These are phyloP conservation scores for Cicer chorassanicum DNA, from an alignment of 306 rosid genomes.

Conservation along the genomic window DNA sequence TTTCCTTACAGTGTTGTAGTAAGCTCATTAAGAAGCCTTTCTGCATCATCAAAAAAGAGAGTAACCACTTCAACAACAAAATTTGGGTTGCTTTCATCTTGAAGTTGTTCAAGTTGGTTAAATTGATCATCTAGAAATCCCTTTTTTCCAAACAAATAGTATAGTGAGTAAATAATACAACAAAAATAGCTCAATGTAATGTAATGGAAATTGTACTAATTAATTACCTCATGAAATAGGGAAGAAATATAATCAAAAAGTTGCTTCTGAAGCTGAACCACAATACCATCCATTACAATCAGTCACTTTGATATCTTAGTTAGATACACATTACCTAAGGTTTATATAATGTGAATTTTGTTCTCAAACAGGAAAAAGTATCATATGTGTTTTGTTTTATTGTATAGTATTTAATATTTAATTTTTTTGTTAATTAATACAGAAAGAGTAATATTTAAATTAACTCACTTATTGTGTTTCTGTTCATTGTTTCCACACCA, in stretches of 20 bases:
- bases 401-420: background rate
- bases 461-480: conserved; percentile 40
- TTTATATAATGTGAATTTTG: conserved; percentile 40
- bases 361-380: conserved; percentile 32
- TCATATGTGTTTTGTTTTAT: conserved; percentile 10
- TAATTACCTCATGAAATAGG: conserved; percentile 75
- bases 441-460: conserved; percentile 35
- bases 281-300: conserved; percentile 56
- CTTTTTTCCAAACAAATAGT: conserved; percentile 44
- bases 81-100: conserved; percentile 86
- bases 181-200: background rate
- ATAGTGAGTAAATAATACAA: background rate
- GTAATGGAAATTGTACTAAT: conserved; percentile 7
- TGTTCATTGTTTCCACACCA: conserved; percentile 45
- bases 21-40: conserved; percentile 73
- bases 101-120: conserved; percentile 69
- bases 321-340: conserved; percentile 37
- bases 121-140: conserved; percentile 79
- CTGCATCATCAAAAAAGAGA: conserved; percentile 76
- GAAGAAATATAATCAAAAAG: conserved; percentile 60
- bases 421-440: background rate
- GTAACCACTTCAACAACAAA: conserved; percentile 84
- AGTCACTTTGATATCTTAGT: conserved; percentile 37
- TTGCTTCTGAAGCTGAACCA: conserved; percentile 60
- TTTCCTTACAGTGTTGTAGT: conserved; percentile 59